Evolutionary conservation across 2,329 filamentous ascomycete genomes (phyloP).

Genomic region (Fusarium papillatum): DNA sequence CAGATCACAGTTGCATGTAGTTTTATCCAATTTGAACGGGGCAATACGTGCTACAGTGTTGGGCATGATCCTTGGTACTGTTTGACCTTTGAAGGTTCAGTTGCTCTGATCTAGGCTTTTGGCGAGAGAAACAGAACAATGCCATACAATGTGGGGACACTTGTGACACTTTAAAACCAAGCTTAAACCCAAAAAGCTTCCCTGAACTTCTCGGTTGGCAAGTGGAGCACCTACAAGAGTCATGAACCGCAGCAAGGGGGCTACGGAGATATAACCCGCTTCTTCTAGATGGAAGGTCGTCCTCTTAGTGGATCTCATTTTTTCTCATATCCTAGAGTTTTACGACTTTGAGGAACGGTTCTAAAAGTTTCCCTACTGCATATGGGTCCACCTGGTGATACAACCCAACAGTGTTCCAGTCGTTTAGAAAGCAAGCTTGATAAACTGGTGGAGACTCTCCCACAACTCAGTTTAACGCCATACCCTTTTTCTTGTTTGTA

Average conservation of each 20-base stretch:
- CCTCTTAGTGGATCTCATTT: not conserved
- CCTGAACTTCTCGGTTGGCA: not conserved
- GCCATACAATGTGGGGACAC: not conserved
- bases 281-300: not conserved
- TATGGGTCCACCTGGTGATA: not conserved
- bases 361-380: not conserved
- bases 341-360: not conserved
- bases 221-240: not conserved
- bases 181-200: not conserved
- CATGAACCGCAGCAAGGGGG: not conserved
- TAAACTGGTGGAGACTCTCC: not conserved
- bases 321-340: not conserved
- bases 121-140: not conserved
- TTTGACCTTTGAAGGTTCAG: not conserved
- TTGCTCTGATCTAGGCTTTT: not conserved
- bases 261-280: not conserved
- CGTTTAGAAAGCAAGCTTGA: not conserved
- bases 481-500: not conserved
- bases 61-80: not conserved
- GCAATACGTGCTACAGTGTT: not conserved
- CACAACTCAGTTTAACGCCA: not conserved
- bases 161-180: not conserved
- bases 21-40: not conserved
- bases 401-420: not conserved
- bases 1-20: not conserved